Percentiles rank a stretch among this genome's conserved stretches.
Evolutionary conservation across 169 alveolate species (phyloP).

Genomic region (Babesia caballi): DNA sequence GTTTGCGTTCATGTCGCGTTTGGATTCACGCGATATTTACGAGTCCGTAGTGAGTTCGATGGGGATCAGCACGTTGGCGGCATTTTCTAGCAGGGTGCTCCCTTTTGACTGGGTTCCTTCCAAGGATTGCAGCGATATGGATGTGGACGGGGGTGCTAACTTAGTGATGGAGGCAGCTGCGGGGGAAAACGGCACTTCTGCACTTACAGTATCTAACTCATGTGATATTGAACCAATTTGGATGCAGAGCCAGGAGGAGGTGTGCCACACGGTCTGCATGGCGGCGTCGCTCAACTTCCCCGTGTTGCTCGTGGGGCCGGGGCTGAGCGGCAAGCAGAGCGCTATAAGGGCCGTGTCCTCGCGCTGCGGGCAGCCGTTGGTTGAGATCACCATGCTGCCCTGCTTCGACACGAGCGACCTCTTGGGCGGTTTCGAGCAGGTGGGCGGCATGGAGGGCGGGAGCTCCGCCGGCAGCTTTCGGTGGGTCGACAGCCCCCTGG

Average conservation of each 20-base stretch:
- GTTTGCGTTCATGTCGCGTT: conserved; percentile 29
- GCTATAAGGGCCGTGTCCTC: conserved; percentile 50
- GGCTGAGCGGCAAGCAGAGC: conserved; percentile 63
- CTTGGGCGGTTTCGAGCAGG: conserved; percentile 81
- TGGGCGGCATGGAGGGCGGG: conserved; percentile 1
- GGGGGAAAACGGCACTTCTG: no score
- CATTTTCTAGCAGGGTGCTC: neutral
- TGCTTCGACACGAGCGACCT: conserved; percentile 78
- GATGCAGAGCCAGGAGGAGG: conserved; percentile 35
- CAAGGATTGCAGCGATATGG: neutral
- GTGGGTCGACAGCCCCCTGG: conserved; percentile 85
- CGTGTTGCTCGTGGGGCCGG: conserved; percentile 63
- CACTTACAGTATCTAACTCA: no score
- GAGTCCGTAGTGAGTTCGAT: neutral
- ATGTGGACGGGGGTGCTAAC: no score
- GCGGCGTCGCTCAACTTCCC: conserved; percentile 46
- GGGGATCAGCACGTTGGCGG: neutral
- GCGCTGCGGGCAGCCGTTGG: conserved; percentile 41
- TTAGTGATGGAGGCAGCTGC: no score
- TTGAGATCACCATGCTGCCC: conserved; percentile 72
- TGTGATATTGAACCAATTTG: conserved; percentile 25
- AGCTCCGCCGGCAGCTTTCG: conserved; percentile 15
- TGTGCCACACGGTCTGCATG: neutral
- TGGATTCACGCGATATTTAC: neutral
- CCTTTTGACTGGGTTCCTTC: neutral